Base-by-base conservation (phyloP, 495 filamentous ascomycete species). In the Trichoderma virens region DNA sequence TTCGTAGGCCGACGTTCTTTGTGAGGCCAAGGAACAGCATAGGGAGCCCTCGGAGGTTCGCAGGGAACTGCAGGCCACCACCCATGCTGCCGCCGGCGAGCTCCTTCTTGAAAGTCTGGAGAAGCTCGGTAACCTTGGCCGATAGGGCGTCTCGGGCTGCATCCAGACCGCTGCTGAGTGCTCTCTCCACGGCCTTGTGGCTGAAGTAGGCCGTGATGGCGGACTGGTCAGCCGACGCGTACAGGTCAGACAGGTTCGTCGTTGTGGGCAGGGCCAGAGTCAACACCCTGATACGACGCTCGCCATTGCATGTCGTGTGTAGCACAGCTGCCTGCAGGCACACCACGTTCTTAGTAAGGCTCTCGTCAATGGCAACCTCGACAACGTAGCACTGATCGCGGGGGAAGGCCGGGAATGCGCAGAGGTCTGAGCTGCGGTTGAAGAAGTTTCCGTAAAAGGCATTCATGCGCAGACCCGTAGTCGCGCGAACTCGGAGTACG, bases 381-480 rank as follows among this genome's bases (percentile, higher is more conserved):
- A 98, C 94, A n/a, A 98, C 94, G 72, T 98, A 98, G 59, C 89
- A 90, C 71, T 98, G 94, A 71, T 98, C 94, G 71, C 94, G 86
- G 23, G 94, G 94, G 81, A 98, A 97, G 5, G 95, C 94, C 1
- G 93, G 93, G 82, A 98, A 98, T 27, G 93, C 93, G 72, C 93
- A 97, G 60, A 98, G 87, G 77, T 98, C 95, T 20, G 92, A 96
- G 71, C 89, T 93, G 64, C 94, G 85, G 77, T 98, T 98, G 83
- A 98, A 98, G 78, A 98, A 98, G 76, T 98, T 98, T 66, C 94
- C 94, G 76, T 98, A 98, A 80, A 98, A 98, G 0, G 93, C 91
- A 78, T 83, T 95, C 91, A 98, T 98, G 35, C 94, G 87, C 60
- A 98, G 78, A 59, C 94, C 94, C 13, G 93, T 97, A 11, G 95